Percentiles rank a stretch among this genome's conserved stretches.
Evolutionary conservation across 371 early-diverging fungal genomes (phyloP).

Genomic region (Rhizopus delemar): DNA sequence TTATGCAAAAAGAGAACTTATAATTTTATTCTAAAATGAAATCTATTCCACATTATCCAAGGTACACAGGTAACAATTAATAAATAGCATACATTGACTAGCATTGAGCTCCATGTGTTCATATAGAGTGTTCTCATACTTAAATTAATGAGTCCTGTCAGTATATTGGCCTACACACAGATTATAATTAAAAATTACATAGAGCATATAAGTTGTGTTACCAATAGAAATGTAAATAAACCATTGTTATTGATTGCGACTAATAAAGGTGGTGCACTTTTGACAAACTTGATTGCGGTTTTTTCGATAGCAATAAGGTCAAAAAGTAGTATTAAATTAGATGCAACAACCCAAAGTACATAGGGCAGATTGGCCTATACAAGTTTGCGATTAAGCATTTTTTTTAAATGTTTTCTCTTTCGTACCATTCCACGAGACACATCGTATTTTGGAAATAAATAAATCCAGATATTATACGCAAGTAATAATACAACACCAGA

Average conservation of each 20-base stretch:
- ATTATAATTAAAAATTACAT: not conserved
- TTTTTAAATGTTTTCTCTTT: not conserved
- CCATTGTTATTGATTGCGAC: slow-evolving; percentile 80
- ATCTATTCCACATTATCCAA: slow-evolving; percentile 25
- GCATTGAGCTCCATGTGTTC: slow-evolving; percentile 39
- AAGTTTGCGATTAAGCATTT: not conserved
- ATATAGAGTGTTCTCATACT: slow-evolving; percentile 69
- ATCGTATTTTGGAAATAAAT: slow-evolving; percentile 17
- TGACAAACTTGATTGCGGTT: slow-evolving; percentile 10
- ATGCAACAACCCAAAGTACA: slow-evolving; percentile 71
- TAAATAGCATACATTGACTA: slow-evolving; percentile 60
- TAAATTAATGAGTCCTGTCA: slow-evolving; percentile 84
- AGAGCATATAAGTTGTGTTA: slow-evolving; percentile 20
- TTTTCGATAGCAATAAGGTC: slow-evolving; percentile 60
- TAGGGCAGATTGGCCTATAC: slow-evolving; percentile 75
- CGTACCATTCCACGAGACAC: slow-evolving; percentile 75
- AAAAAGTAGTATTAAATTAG: slow-evolving; percentile 62
- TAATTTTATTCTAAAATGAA: slow-evolving; percentile 25
- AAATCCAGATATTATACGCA: not conserved
- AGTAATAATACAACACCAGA: not conserved
- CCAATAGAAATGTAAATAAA: slow-evolving; percentile 75
- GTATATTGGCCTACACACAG: slow-evolving; percentile 69
- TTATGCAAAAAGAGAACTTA: slow-evolving; percentile 13
- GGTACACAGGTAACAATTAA: slow-evolving; percentile 38
- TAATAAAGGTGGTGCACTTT: slow-evolving; percentile 57